These are phyloP conservation scores for Hemerocallis citrina DNA, from an alignment of 106 monocot genomes.

Conservation along the genomic window DNA sequence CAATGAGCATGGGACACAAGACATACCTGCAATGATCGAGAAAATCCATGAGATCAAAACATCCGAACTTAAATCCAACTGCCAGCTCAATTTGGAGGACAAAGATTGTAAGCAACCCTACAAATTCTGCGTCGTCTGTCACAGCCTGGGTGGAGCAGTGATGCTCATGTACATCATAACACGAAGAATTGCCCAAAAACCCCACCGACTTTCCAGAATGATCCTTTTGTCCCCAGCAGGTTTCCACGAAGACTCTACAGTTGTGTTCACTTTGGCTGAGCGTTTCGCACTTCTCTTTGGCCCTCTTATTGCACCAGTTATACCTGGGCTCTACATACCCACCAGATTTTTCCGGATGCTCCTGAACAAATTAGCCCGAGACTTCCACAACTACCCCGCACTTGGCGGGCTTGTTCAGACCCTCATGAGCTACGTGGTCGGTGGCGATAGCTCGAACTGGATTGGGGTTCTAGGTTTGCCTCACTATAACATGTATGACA, in stretches of 20 bases:
- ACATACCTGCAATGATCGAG: constrained; percentile 79
- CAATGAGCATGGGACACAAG: constrained; percentile 90
- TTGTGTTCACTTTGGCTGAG: constrained; percentile 53
- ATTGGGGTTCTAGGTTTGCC: constrained; percentile 81
- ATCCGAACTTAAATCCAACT: constrained; percentile 36
- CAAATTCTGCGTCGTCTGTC: constrained; percentile 63
- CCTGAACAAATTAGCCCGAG: constrained; percentile 88
- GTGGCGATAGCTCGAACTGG: constrained; percentile 96
- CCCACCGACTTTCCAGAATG: constrained; percentile 74
- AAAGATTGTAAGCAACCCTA: constrained; percentile 38
- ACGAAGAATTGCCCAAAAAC: constrained; percentile 37
- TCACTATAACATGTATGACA: constrained; percentile 96
- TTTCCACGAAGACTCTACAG: constrained; percentile 81
- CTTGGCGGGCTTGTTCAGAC: constrained; percentile 91
- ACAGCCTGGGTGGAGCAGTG: constrained; percentile 91
- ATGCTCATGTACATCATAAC: constrained; percentile 92
- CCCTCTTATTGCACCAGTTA: constrained; percentile 61
- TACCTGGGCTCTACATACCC: constrained; percentile 90
- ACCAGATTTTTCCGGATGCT: constrained; percentile 94
- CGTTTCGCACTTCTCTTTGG: constrained; percentile 49
- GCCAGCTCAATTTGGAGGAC: constrained; percentile 10
- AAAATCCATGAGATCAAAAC: constrained; percentile 87
- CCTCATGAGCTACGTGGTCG: constrained; percentile 85
- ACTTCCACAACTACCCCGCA: constrained; percentile 90
- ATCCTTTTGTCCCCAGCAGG: constrained; percentile 91